Evolutionary conservation across 345 rosid species (phyloP), one percentile per base, ranked within the genome.

Genomic region (Hirschfeldia incana): DNA sequence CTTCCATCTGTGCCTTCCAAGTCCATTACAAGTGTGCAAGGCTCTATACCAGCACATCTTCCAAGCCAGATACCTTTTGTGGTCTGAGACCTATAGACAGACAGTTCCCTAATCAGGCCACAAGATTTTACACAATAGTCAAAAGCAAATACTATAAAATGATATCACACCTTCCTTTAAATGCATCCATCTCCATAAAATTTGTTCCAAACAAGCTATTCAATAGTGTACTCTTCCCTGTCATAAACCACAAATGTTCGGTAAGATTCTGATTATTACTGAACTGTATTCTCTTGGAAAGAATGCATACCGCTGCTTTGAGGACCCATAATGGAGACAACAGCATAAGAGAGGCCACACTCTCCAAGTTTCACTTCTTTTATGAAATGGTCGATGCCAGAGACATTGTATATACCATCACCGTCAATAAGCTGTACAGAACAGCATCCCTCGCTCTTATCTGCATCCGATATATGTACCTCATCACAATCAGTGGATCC

Each of bases 1-100:
- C 98, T 88, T 79, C 99, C 99, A 86, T 95, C 97, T 4, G 96
- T 93, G 13, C 99, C 99, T 84, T 95, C 99, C 80, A 95, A 89
- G 60, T 95, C 99, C 98, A 95, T 93, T 76, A 95, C 92, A 58
- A 95, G 85, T 13, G 99, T 95, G 72, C 89, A 89, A 21, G 99
- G 99, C 82, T 93, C 98, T 72, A 95, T 88, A 55, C 89, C 97
- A 8, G 88, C 85, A 82, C 90, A 94, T 85, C 78, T 89, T 64
- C 97, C 98, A 68, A 91, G 17, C 99, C 99, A 95, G 57, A 93
- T 91, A 84, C 99, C 98, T 83, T 93, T 94, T 53, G 99, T 93
- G 51, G 99, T 95, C 83, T 95, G 98, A 59, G 94, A 89, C 85
- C 99, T 95, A 75, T 76, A 58, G 65, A 82, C 30, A 58, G 65